Conservation (phyloP, 139 green algal species). For the Chloropicon primus region DNA sequence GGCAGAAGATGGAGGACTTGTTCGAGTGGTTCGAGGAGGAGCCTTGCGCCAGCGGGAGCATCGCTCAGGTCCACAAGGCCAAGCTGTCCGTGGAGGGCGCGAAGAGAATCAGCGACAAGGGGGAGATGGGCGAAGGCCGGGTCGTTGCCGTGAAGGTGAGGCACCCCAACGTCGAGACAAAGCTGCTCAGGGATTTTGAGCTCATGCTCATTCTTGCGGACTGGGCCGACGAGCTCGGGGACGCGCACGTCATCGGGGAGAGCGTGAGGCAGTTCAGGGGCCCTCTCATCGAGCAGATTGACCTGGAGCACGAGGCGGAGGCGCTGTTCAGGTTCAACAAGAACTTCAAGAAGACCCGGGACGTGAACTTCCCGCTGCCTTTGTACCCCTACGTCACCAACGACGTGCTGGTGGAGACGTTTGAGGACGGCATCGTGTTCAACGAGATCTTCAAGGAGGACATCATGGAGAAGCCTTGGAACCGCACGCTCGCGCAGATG, state of each 20-base stretch:
- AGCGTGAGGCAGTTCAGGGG: slow-evolving; percentile 78
- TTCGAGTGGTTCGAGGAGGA: slow-evolving; percentile 71
- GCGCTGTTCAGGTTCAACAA: slow-evolving; percentile 86
- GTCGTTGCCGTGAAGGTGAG: slow-evolving; percentile 34
- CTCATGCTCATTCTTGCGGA: slow-evolving; percentile 54
- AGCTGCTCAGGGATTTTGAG: slow-evolving; percentile 78
- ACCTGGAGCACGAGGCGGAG: slow-evolving; percentile 72
- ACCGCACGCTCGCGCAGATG: slow-evolving; percentile 19
- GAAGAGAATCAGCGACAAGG: slow-evolving; percentile 38
- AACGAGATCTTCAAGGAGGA: slow-evolving; percentile 36
- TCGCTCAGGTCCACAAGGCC: slow-evolving; percentile 84
- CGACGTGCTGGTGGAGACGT: slow-evolving; percentile 85
- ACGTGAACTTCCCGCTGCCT: slow-evolving; percentile 38
- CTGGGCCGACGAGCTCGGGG: slow-evolving; percentile 30
- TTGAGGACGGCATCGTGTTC: slow-evolving; percentile 78
- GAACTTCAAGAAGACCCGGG: slow-evolving; percentile 74
- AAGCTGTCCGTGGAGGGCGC: slow-evolving; percentile 41
- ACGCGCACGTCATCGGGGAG: slow-evolving; percentile 57
- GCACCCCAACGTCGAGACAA: slow-evolving; percentile 64
- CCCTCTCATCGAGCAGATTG: slow-evolving; percentile 72
- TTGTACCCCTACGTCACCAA: slow-evolving; percentile 79
- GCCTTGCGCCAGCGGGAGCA: slow-evolving; percentile 77
- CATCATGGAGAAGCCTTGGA: slow-evolving; percentile 38
- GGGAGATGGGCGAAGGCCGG: neutral
- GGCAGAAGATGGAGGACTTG: slow-evolving; percentile 40